phyloP scores from a whole-genome alignment of 495 filamentous ascomycete species.

The Aspergillus affinis region DNA sequence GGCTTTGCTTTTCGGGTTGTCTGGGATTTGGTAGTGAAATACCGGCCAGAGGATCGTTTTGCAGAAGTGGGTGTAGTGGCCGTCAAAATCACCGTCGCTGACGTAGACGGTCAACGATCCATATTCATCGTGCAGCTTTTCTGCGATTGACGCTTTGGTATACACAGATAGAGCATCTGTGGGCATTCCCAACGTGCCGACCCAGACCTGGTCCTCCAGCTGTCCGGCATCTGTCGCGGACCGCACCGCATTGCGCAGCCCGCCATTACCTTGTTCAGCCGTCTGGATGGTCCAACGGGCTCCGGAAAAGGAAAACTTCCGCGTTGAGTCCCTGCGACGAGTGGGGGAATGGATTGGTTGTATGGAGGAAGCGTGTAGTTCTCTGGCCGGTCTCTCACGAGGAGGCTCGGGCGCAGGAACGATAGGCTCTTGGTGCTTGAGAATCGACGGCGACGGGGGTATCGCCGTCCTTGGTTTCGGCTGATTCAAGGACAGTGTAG shows the following conservation, averaged over 20 bases:
- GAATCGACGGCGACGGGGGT: slow-evolving; percentile 68
- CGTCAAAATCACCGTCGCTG: slow-evolving; percentile 84
- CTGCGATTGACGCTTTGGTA: slow-evolving; percentile 74
- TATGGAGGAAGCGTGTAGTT: slow-evolving; percentile 15
- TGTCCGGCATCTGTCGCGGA: slow-evolving; percentile 66
- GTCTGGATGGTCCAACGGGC: slow-evolving; percentile 80
- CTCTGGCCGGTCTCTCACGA: slow-evolving; percentile 24
- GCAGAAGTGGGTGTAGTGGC: slow-evolving; percentile 91
- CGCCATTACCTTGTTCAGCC: slow-evolving; percentile 87
- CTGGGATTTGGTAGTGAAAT: slow-evolving; percentile 94
- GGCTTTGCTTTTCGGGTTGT: slow-evolving; percentile 95
- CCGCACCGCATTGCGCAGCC: slow-evolving; percentile 80
- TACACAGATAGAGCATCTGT: slow-evolving; percentile 73
- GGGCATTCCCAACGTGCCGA: slow-evolving; percentile 89
- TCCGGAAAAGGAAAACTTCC: slow-evolving; percentile 60
- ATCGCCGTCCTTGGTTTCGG: slow-evolving; percentile 68
- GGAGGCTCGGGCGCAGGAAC: slow-evolving; percentile 28
- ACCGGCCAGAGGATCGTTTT: slow-evolving; percentile 89
- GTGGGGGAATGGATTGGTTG: slow-evolving; percentile 6
- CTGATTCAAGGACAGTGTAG: slow-evolving; percentile 63
- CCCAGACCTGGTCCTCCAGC: slow-evolving; percentile 73
- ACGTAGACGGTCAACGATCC: slow-evolving; percentile 79
- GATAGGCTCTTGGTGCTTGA: slow-evolving; percentile 60
- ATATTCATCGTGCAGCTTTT: slow-evolving; percentile 73
- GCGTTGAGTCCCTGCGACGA: slow-evolving; percentile 26